phyloP scores from a whole-genome alignment of 2,329 filamentous ascomycete species.

The Tolypocladium cylindrosporum region DNA sequence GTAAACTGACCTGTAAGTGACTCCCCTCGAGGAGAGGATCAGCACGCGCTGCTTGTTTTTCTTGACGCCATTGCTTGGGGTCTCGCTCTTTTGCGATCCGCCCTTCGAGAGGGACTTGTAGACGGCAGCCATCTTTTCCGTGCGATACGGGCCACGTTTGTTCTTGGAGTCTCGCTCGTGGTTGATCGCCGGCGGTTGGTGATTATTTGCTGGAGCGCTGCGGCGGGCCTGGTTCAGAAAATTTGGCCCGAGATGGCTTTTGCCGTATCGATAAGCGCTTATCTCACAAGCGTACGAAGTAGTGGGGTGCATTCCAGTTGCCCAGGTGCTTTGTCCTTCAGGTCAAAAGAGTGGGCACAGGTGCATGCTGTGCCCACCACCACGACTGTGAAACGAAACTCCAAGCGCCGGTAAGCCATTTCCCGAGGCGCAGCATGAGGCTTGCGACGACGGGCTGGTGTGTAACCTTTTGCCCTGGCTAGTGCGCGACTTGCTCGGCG shows the following conservation, averaged over 20 bases:
- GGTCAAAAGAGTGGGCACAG: background rate
- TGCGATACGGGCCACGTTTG: background rate
- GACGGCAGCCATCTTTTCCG: slow-evolving; percentile 49
- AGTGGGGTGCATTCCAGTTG: background rate
- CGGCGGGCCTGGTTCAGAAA: background rate
- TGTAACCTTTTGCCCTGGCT: background rate
- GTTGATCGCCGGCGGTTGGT: background rate
- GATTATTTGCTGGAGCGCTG: background rate
- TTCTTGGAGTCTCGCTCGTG: background rate
- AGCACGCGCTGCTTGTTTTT: slow-evolving; percentile 71
- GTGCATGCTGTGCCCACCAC: background rate
- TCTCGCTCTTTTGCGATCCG: slow-evolving; percentile 37
- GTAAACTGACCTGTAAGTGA: slow-evolving; percentile 64
- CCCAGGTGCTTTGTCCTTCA: background rate
- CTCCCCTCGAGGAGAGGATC: slow-evolving; percentile 84
- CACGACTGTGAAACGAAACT: background rate
- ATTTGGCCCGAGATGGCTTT: background rate
- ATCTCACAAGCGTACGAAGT: background rate
- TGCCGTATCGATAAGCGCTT: background rate
- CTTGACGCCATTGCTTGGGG: slow-evolving; percentile 36
- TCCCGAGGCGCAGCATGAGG: background rate
- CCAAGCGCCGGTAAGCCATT: background rate
- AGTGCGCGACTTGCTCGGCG: background rate
- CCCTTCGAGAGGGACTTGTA: slow-evolving; percentile 65
- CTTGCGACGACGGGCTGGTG: background rate